Base-by-base conservation (phyloP, 2,329 filamentous ascomycete genomes). In the Penicillium rolfsii region DNA sequence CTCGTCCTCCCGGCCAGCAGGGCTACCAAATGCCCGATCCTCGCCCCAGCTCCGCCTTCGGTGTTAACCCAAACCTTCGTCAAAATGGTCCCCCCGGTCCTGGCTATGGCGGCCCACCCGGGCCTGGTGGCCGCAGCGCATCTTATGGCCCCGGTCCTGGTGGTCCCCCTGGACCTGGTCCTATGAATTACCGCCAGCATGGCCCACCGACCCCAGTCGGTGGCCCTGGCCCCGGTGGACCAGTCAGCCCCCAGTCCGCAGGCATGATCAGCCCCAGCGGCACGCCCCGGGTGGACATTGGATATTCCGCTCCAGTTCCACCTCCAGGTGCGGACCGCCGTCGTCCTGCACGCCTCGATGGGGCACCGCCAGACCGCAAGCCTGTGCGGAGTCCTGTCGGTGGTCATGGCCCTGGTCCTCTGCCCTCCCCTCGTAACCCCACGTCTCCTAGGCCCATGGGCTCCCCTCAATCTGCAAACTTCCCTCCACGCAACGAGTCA, bases 11-110 rank as follows among this genome's bases (percentile, higher is more conserved):
- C 19, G 72, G 66, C 62, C 74, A 69, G 54, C 67, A 64, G 45
- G 70, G 67, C 26, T 77, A 75, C 64, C 70, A 72, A 38, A 69
- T 71, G 57, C 71, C 76, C 9, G 78, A 79, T 53, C 70, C 73
- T 35, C 77, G 79, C 43, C 77, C 79, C 43, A 79, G 75, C 53
- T 81, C 80, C 43, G 80, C 80, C 14, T 82, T 82, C 67, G 79
- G 78, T 11, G 79, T 81, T 64, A 82, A 82, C 57, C 80, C 80
- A 14, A 81, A 80, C 60, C 75, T 82, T 57, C 77, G 78, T 56
- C 67, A 78, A n/a, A 74, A 75, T 58, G 77, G 55, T 22, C 59
- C 76, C 19, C 69, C 74, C 8, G 67, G 67, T 22, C 70, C 74
- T 12, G 67, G 68, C 19, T 76, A 76, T 58, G 73, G 70, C 26